Evolutionary conservation across 2,329 filamentous ascomycete species (phyloP).

Genomic region (Fusarium sublunatum): DNA sequence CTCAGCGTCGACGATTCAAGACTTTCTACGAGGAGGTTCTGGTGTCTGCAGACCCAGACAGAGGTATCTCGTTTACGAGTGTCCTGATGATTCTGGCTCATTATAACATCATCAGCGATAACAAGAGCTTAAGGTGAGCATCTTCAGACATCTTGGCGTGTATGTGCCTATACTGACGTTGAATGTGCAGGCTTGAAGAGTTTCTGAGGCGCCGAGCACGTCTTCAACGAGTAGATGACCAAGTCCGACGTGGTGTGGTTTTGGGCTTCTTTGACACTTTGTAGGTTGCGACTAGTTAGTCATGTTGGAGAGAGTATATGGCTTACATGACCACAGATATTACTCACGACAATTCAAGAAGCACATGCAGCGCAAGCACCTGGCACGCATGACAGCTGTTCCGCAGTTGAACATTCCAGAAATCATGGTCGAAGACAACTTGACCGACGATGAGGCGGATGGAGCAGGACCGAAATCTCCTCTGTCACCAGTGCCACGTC

Average conservation of each 20-base stretch:
- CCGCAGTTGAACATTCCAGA: slow-evolving; percentile 88
- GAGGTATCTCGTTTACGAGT: slow-evolving; percentile 90
- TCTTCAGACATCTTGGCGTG: not conserved
- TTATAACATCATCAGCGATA: slow-evolving; percentile 98
- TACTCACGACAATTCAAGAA: slow-evolving; percentile 86
- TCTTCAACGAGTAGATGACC: slow-evolving; percentile 93
- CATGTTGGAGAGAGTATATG: not conserved
- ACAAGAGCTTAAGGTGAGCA: slow-evolving; percentile 84
- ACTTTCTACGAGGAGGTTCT: slow-evolving; percentile 98
- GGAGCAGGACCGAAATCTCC: slow-evolving; percentile 40
- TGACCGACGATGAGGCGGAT: slow-evolving; percentile 54
- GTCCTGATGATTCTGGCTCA: slow-evolving; percentile 96
- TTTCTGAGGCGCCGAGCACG: slow-evolving; percentile 90
- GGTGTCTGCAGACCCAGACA: slow-evolving; percentile 89
- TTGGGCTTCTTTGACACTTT: slow-evolving; percentile 95
- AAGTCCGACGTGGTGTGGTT: slow-evolving; percentile 89
- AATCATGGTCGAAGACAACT: slow-evolving; percentile 87
- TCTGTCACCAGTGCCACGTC: slow-evolving; percentile 34
- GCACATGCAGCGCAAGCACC: slow-evolving; percentile 76
- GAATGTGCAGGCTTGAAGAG: slow-evolving; percentile 79
- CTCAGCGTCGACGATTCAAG: slow-evolving; percentile 83
- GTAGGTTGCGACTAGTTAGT: slow-evolving; percentile 57
- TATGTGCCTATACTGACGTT: slow-evolving; percentile 44
- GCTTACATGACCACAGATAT: slow-evolving; percentile 62
- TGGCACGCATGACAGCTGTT: slow-evolving; percentile 79